phyloP scores from a whole-genome alignment of 345 rosid species.

The Rhizophora mangle region DNA sequence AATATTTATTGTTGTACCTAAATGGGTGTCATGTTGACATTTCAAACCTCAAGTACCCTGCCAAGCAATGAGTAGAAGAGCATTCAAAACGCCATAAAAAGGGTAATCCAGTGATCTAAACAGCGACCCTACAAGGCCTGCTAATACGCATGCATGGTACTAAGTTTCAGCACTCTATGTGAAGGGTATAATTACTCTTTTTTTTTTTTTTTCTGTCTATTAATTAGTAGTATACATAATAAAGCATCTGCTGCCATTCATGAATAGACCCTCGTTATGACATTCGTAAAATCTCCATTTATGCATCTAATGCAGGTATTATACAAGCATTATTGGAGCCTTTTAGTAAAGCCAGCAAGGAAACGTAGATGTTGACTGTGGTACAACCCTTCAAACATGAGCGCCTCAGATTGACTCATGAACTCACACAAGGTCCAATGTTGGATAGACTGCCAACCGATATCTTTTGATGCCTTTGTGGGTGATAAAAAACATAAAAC shows the following conservation, averaged over 20 bases:
- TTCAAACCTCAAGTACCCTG: neutral
- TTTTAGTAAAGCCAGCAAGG: too few species aligned
- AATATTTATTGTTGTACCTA: neutral
- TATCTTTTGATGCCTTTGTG: conserved; percentile 27
- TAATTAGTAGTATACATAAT: neutral
- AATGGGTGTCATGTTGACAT: conserved; percentile 2
- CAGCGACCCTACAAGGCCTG: neutral
- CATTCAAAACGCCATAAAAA: neutral
- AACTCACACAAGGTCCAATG: conserved; percentile 32
- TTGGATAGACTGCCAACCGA: conserved; percentile 27
- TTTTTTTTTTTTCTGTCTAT: neutral
- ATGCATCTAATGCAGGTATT: too few species aligned
- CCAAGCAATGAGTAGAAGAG: neutral
- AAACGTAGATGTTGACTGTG: too few species aligned
- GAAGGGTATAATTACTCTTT: too few species aligned
- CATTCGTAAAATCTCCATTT: too few species aligned
- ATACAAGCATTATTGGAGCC: too few species aligned
- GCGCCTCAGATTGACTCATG: conserved; percentile 25
- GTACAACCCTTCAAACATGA: neutral
- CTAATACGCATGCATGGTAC: too few species aligned
- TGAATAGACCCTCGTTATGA: too few species aligned
- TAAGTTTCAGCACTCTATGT: too few species aligned
- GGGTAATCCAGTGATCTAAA: neutral
- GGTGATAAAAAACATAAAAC: conserved; percentile 10
- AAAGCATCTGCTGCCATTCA: too few species aligned